phyloP scores from a whole-genome alignment of 192 early-diverging fungal species.

The Spizellomyces punctatus region DNA sequence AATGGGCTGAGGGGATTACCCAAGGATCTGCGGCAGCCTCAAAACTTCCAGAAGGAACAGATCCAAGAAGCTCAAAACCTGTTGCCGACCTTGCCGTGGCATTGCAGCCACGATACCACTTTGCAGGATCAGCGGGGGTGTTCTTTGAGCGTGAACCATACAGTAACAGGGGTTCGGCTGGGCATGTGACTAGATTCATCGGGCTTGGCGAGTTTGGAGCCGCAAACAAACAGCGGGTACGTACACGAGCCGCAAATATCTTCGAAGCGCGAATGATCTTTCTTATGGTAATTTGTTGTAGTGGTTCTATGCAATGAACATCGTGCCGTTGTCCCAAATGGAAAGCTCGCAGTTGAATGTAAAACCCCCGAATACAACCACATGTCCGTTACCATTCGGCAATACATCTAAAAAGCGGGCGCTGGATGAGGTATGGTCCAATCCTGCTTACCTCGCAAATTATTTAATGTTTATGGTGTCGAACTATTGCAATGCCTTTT shows the following conservation, averaged over 20 bases:
- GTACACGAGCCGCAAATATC: background rate
- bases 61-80: slow-evolving; percentile 21
- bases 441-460: too few species aligned
- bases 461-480: too few species aligned
- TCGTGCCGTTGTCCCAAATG: slow-evolving; percentile 61
- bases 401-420: slow-evolving; percentile 16
- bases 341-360: slow-evolving; percentile 36
- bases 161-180: slow-evolving; percentile 52
- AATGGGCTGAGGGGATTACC: slow-evolving; percentile 73
- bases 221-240: slow-evolving; percentile 66
- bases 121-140: slow-evolving; percentile 63
- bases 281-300: slow-evolving; percentile 16
- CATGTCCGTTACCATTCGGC: slow-evolving; percentile 32
- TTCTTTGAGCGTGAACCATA: slow-evolving; percentile 91
- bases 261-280: background rate
- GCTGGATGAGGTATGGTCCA: slow-evolving; percentile 32
- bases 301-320: slow-evolving; percentile 94
- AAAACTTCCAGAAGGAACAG: slow-evolving; percentile 16
- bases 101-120: slow-evolving; percentile 87
- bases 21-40: slow-evolving; percentile 13
- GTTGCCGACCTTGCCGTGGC: slow-evolving; percentile 51
- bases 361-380: slow-evolving; percentile 58
- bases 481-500: too few species aligned
- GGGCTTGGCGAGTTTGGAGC: slow-evolving; percentile 72
- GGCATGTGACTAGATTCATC: slow-evolving; percentile 81